Percentiles rank a stretch among this genome's conserved stretches.
These are phyloP conservation scores for Metroxylon sagu DNA, from an alignment of 176 grass and related monocot genomes.

Conservation along the genomic window DNA sequence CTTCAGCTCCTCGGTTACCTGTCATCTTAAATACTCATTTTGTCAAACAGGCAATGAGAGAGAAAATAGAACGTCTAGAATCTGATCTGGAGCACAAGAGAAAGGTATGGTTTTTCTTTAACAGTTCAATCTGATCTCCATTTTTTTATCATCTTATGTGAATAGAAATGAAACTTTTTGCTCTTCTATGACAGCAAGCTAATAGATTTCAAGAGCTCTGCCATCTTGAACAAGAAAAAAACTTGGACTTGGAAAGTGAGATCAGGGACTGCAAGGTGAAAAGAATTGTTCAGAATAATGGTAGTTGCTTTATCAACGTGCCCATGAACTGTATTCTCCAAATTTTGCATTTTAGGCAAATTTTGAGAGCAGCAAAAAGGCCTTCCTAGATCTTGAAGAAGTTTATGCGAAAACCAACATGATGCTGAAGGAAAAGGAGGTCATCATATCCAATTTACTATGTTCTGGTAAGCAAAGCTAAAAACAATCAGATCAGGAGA, in stretches of 20 bases:
- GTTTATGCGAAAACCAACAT: conserved; percentile 28
- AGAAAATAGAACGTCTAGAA: conserved; percentile 54
- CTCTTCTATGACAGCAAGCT: conserved; percentile 41
- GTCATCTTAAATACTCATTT: background rate
- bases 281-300: conserved; percentile 14
- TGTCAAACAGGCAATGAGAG: conserved; percentile 43
- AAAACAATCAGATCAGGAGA: background rate
- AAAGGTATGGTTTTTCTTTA: conserved; percentile 36
- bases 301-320: background rate
- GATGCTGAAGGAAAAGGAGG: conserved; percentile 58
- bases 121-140: background rate
- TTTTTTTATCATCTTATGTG: conserved; percentile 2
- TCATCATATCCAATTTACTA: conserved; percentile 72
- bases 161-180: background rate
- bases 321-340: too few species aligned
- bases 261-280: conserved; percentile 59
- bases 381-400: conserved; percentile 50
- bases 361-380: conserved; percentile 42
- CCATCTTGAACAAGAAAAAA: conserved; percentile 48
- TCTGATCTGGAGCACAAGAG: conserved; percentile 36
- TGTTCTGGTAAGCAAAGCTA: conserved; percentile 27
- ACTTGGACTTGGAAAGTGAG: conserved; percentile 46
- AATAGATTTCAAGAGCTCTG: conserved; percentile 48
- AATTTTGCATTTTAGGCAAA: conserved; percentile 25
- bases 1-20: too few species aligned